Base-by-base conservation (phyloP, 2,329 filamentous ascomycete species). In the Calonectria naviculata region DNA sequence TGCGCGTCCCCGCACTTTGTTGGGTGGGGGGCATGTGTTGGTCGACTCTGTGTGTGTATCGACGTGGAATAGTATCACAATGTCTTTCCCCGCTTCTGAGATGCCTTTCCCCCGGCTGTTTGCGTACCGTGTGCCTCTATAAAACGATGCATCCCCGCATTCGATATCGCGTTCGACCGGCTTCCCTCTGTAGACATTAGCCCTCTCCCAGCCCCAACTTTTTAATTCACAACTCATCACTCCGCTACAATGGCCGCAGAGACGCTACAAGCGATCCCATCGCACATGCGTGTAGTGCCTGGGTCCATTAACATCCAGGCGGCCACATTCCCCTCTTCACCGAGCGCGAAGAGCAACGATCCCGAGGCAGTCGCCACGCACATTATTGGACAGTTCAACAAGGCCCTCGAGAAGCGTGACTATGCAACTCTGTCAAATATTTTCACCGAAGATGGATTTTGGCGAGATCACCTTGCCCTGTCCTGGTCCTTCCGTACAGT, bases 401-500 rank as follows among this genome's bases (percentile, higher is more conserved):
- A 80, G 13, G 78, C 79, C 1, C 72, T 90, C 0, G 66, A 74
- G 4, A 77, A 75, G 12, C 77, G 81, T 3, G 81, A 88, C 61
- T 76, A 82, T 44, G 34, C 71, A 2, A 74, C 77, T 1, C 44
- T 87, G 0, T 75, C 83, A 0, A 62, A 72, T 3, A 61, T 78
- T n/a, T 78, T 78, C 52, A 56, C 83, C 2, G 73, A 81, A 0
- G 81, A 87, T 26, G 86, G 87, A 65, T 90, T 86, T 79, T 91
- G 89, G 90, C 85, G 89, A 10, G 90, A 92, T 75, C 88, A 90
- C 44, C 81, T 92, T 0, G 86, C 85, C 21, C 77, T 91, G 1
- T 85, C 88, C 0, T 92, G 89, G 89, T 85, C 87, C 49, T 86
- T 89, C 52, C 87, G 85, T 66, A 90, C 87, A 3, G 76, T 89